phyloP scores from a whole-genome alignment of 108 stramenopile genomes.

The Schizochytrium sp. region DNA sequence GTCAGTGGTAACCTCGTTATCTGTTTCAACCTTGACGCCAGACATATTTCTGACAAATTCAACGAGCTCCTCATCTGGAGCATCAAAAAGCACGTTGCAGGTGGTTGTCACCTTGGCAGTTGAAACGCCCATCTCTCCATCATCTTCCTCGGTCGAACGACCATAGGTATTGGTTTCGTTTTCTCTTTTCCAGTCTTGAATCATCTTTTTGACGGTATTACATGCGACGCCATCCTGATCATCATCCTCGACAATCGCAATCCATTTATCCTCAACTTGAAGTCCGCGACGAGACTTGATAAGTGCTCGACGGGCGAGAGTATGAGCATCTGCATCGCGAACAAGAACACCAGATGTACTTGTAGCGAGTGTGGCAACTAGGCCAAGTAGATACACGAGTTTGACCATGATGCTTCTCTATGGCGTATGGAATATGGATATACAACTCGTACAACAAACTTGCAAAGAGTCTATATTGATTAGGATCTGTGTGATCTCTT shows the following conservation, averaged over 20 bases:
- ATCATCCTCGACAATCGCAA: background rate
- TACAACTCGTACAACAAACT: no score
- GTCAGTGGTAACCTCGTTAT: background rate
- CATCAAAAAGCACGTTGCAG: no score
- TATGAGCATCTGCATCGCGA: background rate
- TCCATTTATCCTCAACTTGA: background rate
- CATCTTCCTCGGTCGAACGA: background rate
- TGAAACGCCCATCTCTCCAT: no score
- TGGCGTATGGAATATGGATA: no score
- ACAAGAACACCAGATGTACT: background rate
- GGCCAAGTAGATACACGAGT: no score
- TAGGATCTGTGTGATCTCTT: no score
- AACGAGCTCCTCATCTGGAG: background rate
- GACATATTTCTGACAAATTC: background rate
- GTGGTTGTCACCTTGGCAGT: no score
- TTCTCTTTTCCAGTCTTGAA: background rate
- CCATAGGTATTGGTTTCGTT: background rate
- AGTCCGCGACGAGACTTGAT: background rate
- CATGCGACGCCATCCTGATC: background rate
- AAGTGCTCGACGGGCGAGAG: background rate
- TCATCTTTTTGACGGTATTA: background rate
- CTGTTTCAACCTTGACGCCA: background rate
- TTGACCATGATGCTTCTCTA: no score
- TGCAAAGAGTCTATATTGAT: no score
- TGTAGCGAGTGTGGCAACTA: background rate